These are phyloP conservation scores for Aspergillus kassunensis DNA, from an alignment of 495 filamentous ascomycete genomes.

Conservation along the genomic window DNA sequence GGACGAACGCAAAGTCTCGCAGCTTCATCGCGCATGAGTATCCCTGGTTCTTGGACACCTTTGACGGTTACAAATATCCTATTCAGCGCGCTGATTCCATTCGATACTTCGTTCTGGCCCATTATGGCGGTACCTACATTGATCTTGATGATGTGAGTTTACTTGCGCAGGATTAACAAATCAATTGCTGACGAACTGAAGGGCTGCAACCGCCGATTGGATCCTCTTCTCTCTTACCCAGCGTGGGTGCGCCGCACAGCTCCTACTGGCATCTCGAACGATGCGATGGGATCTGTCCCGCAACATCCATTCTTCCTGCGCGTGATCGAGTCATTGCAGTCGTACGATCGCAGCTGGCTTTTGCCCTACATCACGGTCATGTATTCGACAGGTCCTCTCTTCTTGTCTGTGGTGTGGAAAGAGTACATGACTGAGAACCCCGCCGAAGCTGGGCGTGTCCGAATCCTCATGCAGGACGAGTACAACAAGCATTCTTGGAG, in stretches of 20 bases:
- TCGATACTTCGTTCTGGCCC: slow-evolving; percentile 79
- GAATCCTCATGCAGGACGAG: slow-evolving; percentile 60
- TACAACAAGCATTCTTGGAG: slow-evolving; percentile 69
- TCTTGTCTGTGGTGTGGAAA: slow-evolving; percentile 81
- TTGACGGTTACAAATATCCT: slow-evolving; percentile 72
- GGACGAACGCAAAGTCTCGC: slow-evolving; percentile 73
- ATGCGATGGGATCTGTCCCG: slow-evolving; percentile 77
- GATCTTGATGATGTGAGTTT: slow-evolving; percentile 77
- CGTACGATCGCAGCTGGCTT: slow-evolving; percentile 71
- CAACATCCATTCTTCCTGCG: slow-evolving; percentile 79
- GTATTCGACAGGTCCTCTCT: slow-evolving; percentile 81
- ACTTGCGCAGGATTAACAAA: not conserved
- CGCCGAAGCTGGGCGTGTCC: slow-evolving; percentile 41
- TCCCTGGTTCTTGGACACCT: slow-evolving; percentile 82
- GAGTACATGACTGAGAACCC: slow-evolving; percentile 56
- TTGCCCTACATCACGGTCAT: slow-evolving; percentile 88
- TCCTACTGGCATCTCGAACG: slow-evolving; percentile 85
- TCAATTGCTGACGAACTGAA: slow-evolving; percentile 26
- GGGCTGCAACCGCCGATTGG: slow-evolving; percentile 79
- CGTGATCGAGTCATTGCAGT: slow-evolving; percentile 64
- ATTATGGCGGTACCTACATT: slow-evolving; percentile 84
- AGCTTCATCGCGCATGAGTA: slow-evolving; percentile 76
- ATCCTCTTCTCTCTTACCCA: slow-evolving; percentile 75
- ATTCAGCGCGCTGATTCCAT: slow-evolving; percentile 88
- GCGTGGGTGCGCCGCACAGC: slow-evolving; percentile 77